phyloP scores from a whole-genome alignment of 2,329 filamentous ascomycete species.

The Fusarium sp. region DNA sequence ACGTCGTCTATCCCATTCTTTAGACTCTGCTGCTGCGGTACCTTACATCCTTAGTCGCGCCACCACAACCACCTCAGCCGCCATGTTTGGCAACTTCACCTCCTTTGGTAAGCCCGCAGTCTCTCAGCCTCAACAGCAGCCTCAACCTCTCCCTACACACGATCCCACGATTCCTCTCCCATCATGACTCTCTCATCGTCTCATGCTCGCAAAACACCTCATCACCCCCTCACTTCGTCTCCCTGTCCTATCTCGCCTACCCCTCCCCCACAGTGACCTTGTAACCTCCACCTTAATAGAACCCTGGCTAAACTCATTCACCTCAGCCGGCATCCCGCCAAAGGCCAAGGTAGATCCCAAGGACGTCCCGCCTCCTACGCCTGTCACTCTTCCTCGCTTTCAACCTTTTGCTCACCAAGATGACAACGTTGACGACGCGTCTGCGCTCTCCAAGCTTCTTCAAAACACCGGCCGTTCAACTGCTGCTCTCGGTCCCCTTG shows the following conservation, averaged over 20 bases:
- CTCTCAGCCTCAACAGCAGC: slow-evolving; percentile 18
- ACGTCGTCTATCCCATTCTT: slow-evolving; percentile 30
- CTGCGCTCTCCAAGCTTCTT: slow-evolving; percentile 62
- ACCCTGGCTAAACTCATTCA: slow-evolving; percentile 35
- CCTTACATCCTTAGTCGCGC: slow-evolving; percentile 36
- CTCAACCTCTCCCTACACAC: slow-evolving; percentile 1
- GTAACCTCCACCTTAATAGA: slow-evolving; percentile 30
- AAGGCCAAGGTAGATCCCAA: slow-evolving; percentile 55
- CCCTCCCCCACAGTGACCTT: slow-evolving; percentile 29
- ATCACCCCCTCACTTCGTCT: slow-evolving; percentile 32
- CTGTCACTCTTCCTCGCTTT: slow-evolving; percentile 62
- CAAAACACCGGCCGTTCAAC: slow-evolving; percentile 64
- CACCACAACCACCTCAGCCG: slow-evolving; percentile 36
- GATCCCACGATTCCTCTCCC: background rate
- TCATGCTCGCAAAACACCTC: slow-evolving; percentile 35
- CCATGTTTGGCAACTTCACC: slow-evolving; percentile 58
- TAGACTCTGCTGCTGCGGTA: slow-evolving; percentile 26
- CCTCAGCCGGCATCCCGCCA: slow-evolving; percentile 46
- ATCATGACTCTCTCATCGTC: slow-evolving; percentile 3
- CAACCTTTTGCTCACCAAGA: slow-evolving; percentile 53
- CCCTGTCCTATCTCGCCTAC: slow-evolving; percentile 12
- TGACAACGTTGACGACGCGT: slow-evolving; percentile 43
- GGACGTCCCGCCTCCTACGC: slow-evolving; percentile 67
- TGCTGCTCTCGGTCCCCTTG: slow-evolving; percentile 52
- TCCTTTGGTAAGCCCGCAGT: slow-evolving; percentile 52